Conservation (phyloP, 495 filamentous ascomycete species). For the Articulospora tetracladia region DNA sequence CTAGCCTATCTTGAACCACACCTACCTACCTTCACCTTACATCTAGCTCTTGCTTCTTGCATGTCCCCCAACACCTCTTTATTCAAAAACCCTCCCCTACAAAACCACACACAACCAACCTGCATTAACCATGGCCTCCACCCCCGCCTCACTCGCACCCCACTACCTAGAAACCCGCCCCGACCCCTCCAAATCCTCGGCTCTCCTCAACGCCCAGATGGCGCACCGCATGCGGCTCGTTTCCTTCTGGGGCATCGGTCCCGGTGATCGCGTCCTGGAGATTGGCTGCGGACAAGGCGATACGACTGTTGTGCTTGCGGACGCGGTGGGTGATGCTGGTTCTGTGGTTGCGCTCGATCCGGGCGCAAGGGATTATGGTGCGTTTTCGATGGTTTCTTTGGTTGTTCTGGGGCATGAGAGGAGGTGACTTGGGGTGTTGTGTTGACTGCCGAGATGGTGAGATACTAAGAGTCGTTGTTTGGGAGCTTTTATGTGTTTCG, state of each 20-base stretch:
- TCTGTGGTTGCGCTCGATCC: conserved; percentile 47
- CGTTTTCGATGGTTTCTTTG: too few relatives aligned
- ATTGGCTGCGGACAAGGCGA: conserved; percentile 54
- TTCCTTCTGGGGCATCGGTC: conserved; percentile 32
- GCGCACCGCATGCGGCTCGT: conserved; percentile 39
- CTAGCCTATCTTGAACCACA: too few relatives aligned
- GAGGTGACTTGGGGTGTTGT: too few relatives aligned
- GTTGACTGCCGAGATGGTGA: too few relatives aligned
- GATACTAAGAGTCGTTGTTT: too few relatives aligned
- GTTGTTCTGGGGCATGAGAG: background rate
- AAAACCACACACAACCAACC: background rate
- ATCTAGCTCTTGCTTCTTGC: too few relatives aligned
- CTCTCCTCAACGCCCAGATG: conserved; percentile 38
- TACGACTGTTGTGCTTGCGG: conserved; percentile 42
- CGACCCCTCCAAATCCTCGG: conserved; percentile 22
- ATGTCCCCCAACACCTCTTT: background rate
- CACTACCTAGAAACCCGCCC: conserved; percentile 23
- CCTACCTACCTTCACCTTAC: too few relatives aligned
- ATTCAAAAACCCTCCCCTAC: background rate
- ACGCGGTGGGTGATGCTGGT: conserved; percentile 37
- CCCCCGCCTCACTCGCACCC: conserved; percentile 21
- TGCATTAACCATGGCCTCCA: background rate
- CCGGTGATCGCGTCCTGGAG: conserved; percentile 43
- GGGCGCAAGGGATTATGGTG: conserved; percentile 41
- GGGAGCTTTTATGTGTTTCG: too few relatives aligned